A percentile compares a stretch with the other conserved stretches of the same genome.
Evolutionary conservation across 768 basidiomycete genomes (phyloP).

Genomic region (Xerocomus spinulosus): DNA sequence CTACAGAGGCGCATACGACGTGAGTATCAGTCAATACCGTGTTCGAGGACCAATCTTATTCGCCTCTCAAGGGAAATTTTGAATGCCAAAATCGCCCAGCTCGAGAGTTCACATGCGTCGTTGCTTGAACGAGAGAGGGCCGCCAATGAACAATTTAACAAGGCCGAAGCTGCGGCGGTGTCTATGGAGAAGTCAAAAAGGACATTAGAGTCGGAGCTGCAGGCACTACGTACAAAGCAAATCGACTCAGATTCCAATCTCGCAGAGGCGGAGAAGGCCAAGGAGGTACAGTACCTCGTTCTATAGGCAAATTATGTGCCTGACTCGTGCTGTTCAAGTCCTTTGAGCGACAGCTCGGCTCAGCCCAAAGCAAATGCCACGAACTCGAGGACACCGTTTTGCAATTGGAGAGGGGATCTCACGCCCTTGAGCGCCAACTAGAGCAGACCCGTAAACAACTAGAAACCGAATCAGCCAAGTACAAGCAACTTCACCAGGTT

Average conservation of each 20-base stretch:
- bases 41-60: neutral
- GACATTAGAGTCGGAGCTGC: conserved; percentile 65
- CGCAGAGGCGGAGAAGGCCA: conserved; percentile 53
- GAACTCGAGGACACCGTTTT: conserved; percentile 87
- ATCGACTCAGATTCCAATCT: conserved; percentile 63
- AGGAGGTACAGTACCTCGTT: conserved; percentile 57
- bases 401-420: conserved; percentile 79
- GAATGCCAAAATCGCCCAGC: conserved; percentile 48
- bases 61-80: conserved; percentile 50
- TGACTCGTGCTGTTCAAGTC: conserved; percentile 40
- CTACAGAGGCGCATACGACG: conserved; percentile 60
- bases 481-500: conserved; percentile 68
- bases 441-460: conserved; percentile 70
- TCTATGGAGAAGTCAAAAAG: conserved; percentile 70
- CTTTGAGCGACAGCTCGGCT: conserved; percentile 70
- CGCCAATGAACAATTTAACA: conserved; percentile 47
- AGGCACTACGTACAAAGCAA: conserved; percentile 62
- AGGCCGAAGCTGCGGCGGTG: conserved; percentile 43
- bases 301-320: neutral
- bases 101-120: conserved; percentile 58
- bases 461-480: conserved; percentile 66
- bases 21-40: conserved; percentile 32
- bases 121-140: conserved; percentile 58
- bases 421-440: conserved; percentile 64
- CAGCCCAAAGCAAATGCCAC: conserved; percentile 70